Evolutionary conservation across 176 grass and related monocot genomes (phyloP).

Genomic region (Carex scoparia): DNA sequence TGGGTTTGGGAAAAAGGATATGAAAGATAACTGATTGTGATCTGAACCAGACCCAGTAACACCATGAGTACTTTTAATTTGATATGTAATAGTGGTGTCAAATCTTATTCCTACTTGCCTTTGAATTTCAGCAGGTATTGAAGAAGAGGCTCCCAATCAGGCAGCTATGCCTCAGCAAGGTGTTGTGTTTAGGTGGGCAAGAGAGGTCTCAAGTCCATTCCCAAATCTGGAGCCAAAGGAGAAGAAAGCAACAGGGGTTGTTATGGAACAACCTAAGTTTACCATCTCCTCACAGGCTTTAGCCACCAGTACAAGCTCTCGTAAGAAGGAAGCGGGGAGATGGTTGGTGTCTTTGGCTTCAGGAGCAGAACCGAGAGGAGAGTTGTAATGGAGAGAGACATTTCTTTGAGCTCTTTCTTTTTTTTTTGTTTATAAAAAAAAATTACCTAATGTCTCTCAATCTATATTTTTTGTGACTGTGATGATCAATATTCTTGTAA

Average conservation of each 20-base stretch:
- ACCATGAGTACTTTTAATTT: background rate
- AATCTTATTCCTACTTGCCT: background rate
- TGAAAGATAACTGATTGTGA: background rate
- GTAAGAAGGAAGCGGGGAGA: too few species aligned
- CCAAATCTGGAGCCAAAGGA: constrained; percentile 46
- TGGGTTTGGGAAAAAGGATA: background rate
- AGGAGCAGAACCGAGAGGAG: too few species aligned
- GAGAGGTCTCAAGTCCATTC: constrained; percentile 43
- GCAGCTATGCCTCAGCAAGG: constrained; percentile 40
- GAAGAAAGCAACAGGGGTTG: constrained; percentile 26
- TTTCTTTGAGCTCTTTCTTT: too few species aligned
- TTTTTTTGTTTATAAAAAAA: too few species aligned
- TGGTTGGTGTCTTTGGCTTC: too few species aligned
- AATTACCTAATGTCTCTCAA: too few species aligned
- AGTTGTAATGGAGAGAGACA: too few species aligned
- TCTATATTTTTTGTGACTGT: too few species aligned
- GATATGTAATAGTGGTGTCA: background rate
- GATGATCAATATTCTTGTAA: too few species aligned
- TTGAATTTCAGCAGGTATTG: constrained; percentile 30
- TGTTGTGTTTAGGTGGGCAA: constrained; percentile 80
- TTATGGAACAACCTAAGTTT: constrained; percentile 40
- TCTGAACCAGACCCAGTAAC: background rate
- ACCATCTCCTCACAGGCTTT: constrained; percentile 29
- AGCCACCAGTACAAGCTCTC: constrained; percentile 14
- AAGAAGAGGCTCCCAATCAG: constrained; percentile 35